Evolutionary conservation across 2,329 filamentous ascomycete species (phyloP), one percentile per base, ranked within the genome.

Genomic region (Teratosphaeria zuluensis): DNA sequence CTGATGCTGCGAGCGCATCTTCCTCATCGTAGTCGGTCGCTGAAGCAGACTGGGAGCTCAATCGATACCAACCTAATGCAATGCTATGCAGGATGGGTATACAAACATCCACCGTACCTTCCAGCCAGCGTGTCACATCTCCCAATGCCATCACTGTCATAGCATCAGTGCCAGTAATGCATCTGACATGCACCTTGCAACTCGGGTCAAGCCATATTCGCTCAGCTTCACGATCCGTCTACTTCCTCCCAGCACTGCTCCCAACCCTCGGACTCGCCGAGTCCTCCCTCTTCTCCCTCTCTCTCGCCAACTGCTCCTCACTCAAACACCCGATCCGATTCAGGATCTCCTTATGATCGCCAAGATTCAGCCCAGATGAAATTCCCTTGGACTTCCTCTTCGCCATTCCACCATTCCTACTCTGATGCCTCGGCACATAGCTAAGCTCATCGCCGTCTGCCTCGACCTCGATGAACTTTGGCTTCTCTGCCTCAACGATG

Each of bases 291-390:
- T 65, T 61, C 59, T 72, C 69, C 53, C 67, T 60, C 59, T 72
- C 69, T 8, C 69, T 61, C 9, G 68, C 68, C 53, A 72, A 56
- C 59, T 72, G 69, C 59, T 72, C 69, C 19, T 72, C 69, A 61
- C 68, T 70, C 60, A 72, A 57, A 72, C 89, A 94, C 54, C 89
- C 89, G 68, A 94, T 94, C 56, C 89, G 80, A 52, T 88, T 88
- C 56, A 94, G 79, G 64, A 94, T 77, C 72, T 92, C 89, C 77
- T 92, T 94, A 66, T 86, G 82, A 72, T 90, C 87, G 66, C 85
- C 87, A 83, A 19, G 84, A 82, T 72, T 69, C 56, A 72, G 58
- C 30, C 69, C 68, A 24, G 68, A 70, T 12, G 66, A 67, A 57
- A 90, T 79, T 67, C 85, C 83, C 54, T 81, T 77, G 61, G 77